phyloP scores from a whole-genome alignment of 2,329 filamentous ascomycete species.

The Trichoderma atrobrunneum region DNA sequence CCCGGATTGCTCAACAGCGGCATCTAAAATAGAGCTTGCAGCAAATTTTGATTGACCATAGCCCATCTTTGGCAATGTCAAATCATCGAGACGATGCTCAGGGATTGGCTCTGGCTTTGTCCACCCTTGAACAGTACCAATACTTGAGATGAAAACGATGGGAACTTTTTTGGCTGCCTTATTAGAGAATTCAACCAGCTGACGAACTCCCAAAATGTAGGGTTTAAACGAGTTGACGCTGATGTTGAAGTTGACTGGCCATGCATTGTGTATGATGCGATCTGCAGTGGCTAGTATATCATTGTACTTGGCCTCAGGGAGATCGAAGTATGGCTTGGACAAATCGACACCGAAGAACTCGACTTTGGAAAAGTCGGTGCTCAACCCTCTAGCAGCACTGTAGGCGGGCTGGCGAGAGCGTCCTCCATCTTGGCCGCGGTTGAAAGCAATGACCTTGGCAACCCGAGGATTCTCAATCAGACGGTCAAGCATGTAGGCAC shows the following conservation, averaged over 20 bases:
- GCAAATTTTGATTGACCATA: constrained; percentile 48
- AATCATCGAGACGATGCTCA: constrained; percentile 38
- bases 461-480: constrained; percentile 28
- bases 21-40: constrained; percentile 38
- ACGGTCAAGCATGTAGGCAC: constrained; percentile 62
- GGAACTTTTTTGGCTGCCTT: constrained; percentile 32
- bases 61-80: constrained; percentile 30
- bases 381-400: constrained; percentile 39
- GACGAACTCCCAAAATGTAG: constrained; percentile 49
- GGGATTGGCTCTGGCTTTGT: constrained; percentile 33
- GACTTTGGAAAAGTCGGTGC: constrained; percentile 37
- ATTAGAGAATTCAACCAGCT: constrained; percentile 45
- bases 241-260: constrained; percentile 51
- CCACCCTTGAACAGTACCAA: constrained; percentile 40
- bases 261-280: constrained; percentile 51
- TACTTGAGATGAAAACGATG: constrained; percentile 44
- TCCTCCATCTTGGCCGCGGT: constrained; percentile 36
- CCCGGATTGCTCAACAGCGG: constrained; percentile 34
- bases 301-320: constrained; percentile 15
- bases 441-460: constrained; percentile 28
- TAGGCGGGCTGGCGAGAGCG: constrained; percentile 37
- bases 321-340: constrained; percentile 25
- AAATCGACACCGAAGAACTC: constrained; percentile 51
- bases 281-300: constrained; percentile 18
- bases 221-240: constrained; percentile 47